Conservation (phyloP, 2,329 filamentous ascomycete species). For the Pseudogymnoascus sp. region DNA sequence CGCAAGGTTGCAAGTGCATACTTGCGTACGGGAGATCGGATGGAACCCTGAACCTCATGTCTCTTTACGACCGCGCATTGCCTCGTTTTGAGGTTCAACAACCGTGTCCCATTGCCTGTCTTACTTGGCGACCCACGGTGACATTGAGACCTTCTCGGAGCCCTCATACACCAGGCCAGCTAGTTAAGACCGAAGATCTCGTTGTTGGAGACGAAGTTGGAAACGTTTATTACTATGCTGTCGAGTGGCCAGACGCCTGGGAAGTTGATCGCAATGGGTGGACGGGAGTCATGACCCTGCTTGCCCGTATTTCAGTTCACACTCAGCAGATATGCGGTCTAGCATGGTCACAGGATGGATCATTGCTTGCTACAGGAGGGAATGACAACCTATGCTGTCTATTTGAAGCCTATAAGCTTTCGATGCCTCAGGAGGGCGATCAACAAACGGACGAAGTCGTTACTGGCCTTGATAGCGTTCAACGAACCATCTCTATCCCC, state of each 20-base stretch:
- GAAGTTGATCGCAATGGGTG: constrained; percentile 58
- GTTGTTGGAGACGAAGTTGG: constrained; percentile 79
- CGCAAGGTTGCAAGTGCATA: constrained; percentile 64
- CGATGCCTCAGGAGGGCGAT: constrained; percentile 1
- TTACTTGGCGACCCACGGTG: constrained; percentile 67
- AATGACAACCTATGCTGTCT: constrained; percentile 88
- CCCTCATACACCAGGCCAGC: constrained; percentile 33
- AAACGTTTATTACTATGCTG: constrained; percentile 75
- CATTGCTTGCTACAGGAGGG: constrained; percentile 74
- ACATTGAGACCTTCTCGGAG: constrained; percentile 44
- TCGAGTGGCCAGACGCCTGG: constrained; percentile 70
- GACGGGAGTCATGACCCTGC: constrained; percentile 67
- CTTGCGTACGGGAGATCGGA: constrained; percentile 77
- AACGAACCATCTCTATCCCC: constrained; percentile 18
- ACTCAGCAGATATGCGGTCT: constrained; percentile 87
- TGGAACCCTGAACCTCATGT: constrained; percentile 69
- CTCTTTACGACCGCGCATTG: constrained; percentile 55
- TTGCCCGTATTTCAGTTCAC: constrained; percentile 71
- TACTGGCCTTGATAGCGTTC: constrained; percentile 22
- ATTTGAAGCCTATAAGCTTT: constrained; percentile 45
- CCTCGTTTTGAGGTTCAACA: constrained; percentile 70
- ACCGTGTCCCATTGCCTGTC: constrained; percentile 63
- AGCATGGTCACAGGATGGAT: constrained; percentile 73
- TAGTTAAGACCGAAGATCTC: constrained; percentile 69
- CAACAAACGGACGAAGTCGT: constrained; percentile 16